Conservation (phyloP, 495 filamentous ascomycete genomes). For the Apodospora peruviana region DNA sequence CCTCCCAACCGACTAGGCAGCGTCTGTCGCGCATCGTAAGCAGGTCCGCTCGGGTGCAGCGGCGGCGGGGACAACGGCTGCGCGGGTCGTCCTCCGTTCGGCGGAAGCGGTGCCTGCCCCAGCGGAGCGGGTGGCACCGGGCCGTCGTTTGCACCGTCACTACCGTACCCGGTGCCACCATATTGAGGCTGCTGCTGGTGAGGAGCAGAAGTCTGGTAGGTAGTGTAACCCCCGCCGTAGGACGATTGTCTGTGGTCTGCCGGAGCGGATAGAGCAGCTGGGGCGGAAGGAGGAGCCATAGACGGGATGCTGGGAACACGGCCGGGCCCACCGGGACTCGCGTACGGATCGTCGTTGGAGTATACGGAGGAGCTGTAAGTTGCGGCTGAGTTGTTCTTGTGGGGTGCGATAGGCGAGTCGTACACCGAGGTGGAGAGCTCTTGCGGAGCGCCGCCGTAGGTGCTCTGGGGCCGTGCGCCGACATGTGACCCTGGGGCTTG, state of each 20-base stretch:
- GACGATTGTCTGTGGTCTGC: conserved; percentile 8
- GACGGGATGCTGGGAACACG: conserved; percentile 19
- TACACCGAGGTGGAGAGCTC: conserved; percentile 82
- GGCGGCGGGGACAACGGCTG: conserved; percentile 38
- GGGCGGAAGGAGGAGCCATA: conserved; percentile 19
- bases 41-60: conserved; percentile 30
- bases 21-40: conserved; percentile 36
- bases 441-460: conserved; percentile 66
- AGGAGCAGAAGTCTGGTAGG: conserved; percentile 14
- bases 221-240: not conserved
- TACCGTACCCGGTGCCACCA: conserved; percentile 24
- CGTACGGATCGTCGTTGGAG: conserved; percentile 51
- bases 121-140: conserved; percentile 43
- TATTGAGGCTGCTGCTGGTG: conserved; percentile 35
- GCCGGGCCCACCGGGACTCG: conserved; percentile 8
- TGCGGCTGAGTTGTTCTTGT: conserved; percentile 35
- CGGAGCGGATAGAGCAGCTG: conserved; percentile 15
- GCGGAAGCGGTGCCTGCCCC: conserved; percentile 34
- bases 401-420: conserved; percentile 67
- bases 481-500: conserved; percentile 38
- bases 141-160: conserved; percentile 24
- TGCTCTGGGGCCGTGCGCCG: conserved; percentile 59
- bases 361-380: conserved; percentile 58
- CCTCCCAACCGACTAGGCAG: conserved; percentile 30
- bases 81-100: conserved; percentile 22